phyloP scores from a whole-genome alignment of 192 early-diverging fungal species.

The Funneliformis geosporum region DNA sequence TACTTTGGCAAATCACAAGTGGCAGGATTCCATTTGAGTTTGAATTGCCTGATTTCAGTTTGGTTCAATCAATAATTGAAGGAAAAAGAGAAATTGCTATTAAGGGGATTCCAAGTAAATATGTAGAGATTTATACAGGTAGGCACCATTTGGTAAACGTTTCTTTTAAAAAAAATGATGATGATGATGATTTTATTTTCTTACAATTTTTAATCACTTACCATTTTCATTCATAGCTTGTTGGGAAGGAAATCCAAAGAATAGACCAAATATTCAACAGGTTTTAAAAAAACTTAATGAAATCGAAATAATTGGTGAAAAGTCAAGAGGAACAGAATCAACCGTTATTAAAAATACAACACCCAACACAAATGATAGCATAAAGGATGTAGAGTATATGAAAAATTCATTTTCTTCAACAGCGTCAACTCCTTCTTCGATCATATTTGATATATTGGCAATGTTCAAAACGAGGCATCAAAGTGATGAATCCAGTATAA shows the following conservation, averaged over 20 bases:
- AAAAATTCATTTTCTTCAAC: neutral
- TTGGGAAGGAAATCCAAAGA: conserved; percentile 18
- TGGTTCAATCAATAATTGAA: neutral
- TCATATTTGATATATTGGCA: neutral
- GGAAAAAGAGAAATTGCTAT: conserved; percentile 1
- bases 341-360: neutral
- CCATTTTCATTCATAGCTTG: neutral
- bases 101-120: conserved; percentile 21
- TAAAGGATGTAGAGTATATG: neutral
- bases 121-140: conserved; percentile 21
- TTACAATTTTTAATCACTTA: neutral
- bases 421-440: neutral
- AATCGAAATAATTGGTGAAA: neutral
- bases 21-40: neutral
- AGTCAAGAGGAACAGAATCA: neutral
- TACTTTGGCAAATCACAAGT: conserved; percentile 17
- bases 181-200: neutral
- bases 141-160: neutral
- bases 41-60: neutral
- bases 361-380: neutral
- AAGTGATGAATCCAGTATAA: neutral
- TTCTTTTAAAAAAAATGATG: too few species aligned
- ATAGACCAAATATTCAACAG: conserved; percentile 21
- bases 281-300: conserved; percentile 2
- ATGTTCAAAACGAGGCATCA: neutral